These are phyloP conservation scores for Amniculicola lignicola DNA, from an alignment of 495 filamentous ascomycete genomes.

Conservation along the genomic window DNA sequence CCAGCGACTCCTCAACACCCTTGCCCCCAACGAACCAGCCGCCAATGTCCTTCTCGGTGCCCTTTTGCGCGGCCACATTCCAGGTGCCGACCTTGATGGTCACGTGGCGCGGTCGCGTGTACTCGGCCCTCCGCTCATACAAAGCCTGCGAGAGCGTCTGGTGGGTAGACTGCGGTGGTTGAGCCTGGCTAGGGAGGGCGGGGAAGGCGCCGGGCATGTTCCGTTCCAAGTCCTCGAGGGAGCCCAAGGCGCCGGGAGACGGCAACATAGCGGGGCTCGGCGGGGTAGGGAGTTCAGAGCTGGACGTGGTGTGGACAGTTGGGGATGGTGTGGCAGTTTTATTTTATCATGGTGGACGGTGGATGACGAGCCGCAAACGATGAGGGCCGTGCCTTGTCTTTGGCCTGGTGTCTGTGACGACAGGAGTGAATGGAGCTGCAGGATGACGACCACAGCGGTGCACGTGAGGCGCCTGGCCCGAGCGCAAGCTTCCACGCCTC, in stretches of 20 bases:
- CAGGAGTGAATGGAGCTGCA: too few relatives aligned
- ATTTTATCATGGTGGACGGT: too few relatives aligned
- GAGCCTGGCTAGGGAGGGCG: background rate
- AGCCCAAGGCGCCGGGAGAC: constrained; percentile 13
- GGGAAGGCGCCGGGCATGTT: constrained; percentile 43
- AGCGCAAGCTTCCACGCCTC: too few relatives aligned
- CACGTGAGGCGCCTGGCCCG: too few relatives aligned
- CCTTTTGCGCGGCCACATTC: constrained; percentile 84
- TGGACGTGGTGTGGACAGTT: too few relatives aligned
- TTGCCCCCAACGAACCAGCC: constrained; percentile 80
- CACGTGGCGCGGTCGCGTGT: constrained; percentile 64
- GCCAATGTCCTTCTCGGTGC: constrained; percentile 79
- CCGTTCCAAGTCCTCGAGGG: constrained; percentile 32
- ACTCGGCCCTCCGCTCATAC: constrained; percentile 71
- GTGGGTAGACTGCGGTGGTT: constrained; percentile 23
- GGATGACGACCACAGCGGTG: too few relatives aligned
- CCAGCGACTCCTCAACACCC: constrained; percentile 60
- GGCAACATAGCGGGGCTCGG: constrained; percentile 20
- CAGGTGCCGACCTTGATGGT: constrained; percentile 86
- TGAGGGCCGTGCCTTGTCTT: too few relatives aligned
- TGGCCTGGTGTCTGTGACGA: too few relatives aligned
- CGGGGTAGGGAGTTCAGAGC: background rate
- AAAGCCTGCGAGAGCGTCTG: constrained; percentile 59
- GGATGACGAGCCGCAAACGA: background rate
- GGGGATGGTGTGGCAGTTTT: too few relatives aligned